Base-by-base conservation (phyloP, 116 monocot species). In the Papilionanthe hybrid region DNA sequence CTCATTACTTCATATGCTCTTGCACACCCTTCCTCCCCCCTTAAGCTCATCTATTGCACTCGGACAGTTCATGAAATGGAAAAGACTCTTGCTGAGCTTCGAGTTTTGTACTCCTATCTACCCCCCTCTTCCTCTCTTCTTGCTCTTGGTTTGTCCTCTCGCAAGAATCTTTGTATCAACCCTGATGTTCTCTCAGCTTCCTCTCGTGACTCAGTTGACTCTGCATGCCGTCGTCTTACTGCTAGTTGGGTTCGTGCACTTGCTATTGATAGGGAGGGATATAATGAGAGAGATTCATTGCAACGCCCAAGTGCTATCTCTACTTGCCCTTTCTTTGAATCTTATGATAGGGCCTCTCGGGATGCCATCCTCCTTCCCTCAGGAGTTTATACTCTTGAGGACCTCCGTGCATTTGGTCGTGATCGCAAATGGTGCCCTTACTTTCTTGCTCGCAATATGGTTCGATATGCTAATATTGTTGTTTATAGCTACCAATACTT, bases 31-130 rank as follows among this genome's bases (percentile, higher is more conserved):
- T 65, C 73, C 29, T 29, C 72, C 9, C 84, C 88, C 1, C 78
- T 86, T 78, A 92, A 93, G 79, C 90, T 94, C 82, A 71, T 98
- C 83, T 98, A 98, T 89, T 98, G 98, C 87, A 98, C 98, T 65
- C 94, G 98, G 83, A 98, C 94, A 66, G 94, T 98, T 74, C 94
- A 98, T 86, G 98, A 98, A 86, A 98, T 98, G 98, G 98, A 98
- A 88, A 98, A 98, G 72, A 98, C 98, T 87, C 94, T 98, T 27
- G 85, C 98, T 84, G 98, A 98, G 90, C 93, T 98, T 82, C 92
- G 94, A 75, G 81, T 87, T 83, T 87, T 98, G 77, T 57, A 81
- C 81, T 32, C 82, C 79, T 72, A 79, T 76, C 87, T 90, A 65
- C 41, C 80, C 58, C 19, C 42, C 20, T 75, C 55, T 58, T 49